phyloP scores from a whole-genome alignment of 257 asterid genomes.

The Plantago elongata region DNA sequence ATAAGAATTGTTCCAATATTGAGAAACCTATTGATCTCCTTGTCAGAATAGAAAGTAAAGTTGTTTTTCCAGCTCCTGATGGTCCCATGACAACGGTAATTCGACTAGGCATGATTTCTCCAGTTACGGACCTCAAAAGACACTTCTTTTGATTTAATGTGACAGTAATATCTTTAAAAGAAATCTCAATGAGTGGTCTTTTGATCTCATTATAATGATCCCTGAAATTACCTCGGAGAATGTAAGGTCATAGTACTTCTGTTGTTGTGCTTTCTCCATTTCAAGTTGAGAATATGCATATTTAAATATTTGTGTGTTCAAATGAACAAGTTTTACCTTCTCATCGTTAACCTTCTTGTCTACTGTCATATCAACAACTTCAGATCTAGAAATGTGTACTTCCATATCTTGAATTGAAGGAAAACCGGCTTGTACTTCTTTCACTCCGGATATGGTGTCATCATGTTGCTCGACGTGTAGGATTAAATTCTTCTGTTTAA shows the following conservation, averaged over 20 bases:
- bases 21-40: conserved; percentile 85
- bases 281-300: conserved; percentile 87
- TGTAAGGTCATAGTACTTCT: conserved; percentile 44
- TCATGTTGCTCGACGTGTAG: conserved; percentile 8
- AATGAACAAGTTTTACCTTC: conserved; percentile 49
- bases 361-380: conserved; percentile 25
- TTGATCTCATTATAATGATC: conserved; percentile 42
- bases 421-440: background rate
- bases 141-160: conserved; percentile 61
- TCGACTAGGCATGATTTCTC: conserved; percentile 73
- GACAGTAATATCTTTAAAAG: conserved; percentile 67
- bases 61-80: conserved; percentile 97
- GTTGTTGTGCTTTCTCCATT: conserved; percentile 74
- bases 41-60: conserved; percentile 88
- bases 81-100: conserved; percentile 99
- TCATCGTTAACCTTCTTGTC: conserved; percentile 31
- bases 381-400: conserved; percentile 34
- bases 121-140: conserved; percentile 70
- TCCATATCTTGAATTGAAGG: conserved; percentile 31
- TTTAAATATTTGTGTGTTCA: conserved; percentile 69
- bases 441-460: background rate
- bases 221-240: conserved; percentile 60
- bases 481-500: conserved; percentile 28
- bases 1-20: conserved; percentile 56
- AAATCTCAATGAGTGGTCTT: conserved; percentile 57